phyloP scores from a whole-genome alignment of 352 stramenopile species.

The Globisporangium cystogenes region DNA sequence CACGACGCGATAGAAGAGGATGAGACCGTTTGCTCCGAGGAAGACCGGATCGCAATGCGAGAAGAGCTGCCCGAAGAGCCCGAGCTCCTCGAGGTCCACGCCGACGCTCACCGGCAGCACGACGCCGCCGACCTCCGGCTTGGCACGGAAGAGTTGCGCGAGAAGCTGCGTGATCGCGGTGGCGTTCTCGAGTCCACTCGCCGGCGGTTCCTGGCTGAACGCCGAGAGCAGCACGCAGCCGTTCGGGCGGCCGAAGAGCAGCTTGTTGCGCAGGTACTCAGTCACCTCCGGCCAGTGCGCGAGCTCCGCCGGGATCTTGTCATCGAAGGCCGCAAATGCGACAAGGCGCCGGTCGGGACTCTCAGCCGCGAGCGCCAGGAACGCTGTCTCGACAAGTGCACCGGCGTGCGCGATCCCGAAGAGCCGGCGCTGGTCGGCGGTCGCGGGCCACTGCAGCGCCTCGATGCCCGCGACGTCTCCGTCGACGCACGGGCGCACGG shows the following conservation, averaged over 20 bases:
- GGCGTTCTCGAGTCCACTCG: conserved; percentile 11
- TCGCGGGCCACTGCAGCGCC: conserved; percentile 31
- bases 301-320: conserved; percentile 38
- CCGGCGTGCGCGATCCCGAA: conserved; percentile 57
- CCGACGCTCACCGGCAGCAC: conserved; percentile 44
- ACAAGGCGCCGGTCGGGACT: conserved; percentile 4
- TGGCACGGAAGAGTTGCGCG: conserved; percentile 32
- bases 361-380: conserved; percentile 39
- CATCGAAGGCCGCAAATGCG: conserved; percentile 61
- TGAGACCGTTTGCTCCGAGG: conserved; percentile 30
- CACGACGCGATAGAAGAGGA: conserved; percentile 58
- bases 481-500: conserved; percentile 36
- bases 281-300: conserved; percentile 49
- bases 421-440: conserved; percentile 36
- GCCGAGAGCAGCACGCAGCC: conserved; percentile 47
- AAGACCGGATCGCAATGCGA: conserved; percentile 46
- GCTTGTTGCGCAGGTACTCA: conserved; percentile 59
- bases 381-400: conserved; percentile 57
- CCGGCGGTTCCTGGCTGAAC: conserved; percentile 31
- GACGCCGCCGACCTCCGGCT: conserved; percentile 36
- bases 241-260: conserved; percentile 39
- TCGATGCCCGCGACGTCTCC: conserved; percentile 35
- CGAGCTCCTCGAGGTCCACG: conserved; percentile 45
- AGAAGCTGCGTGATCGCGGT: conserved; percentile 27
- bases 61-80: conserved; percentile 57